Evolutionary conservation across 2,329 filamentous ascomycete genomes (phyloP), one percentile per base, ranked within the genome.

Genomic region (Emericellopsis cladophorae): DNA sequence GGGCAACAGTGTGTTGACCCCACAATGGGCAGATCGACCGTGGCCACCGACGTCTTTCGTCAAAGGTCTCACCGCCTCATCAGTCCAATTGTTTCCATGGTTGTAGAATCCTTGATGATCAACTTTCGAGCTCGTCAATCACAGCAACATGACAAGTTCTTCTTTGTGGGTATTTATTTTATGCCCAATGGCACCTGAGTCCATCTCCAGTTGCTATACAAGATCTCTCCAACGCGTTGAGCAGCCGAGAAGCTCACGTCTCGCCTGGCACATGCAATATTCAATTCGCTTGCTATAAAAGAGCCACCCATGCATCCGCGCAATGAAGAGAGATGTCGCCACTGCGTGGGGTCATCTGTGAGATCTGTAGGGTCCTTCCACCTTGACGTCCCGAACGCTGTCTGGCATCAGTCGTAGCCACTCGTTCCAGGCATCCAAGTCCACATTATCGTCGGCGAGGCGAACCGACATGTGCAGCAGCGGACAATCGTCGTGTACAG

Each of bases 341-440:
- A 24, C 12, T 22, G 29, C 6, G 7, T 12, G 26, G 12, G 26
- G 26, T 29, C 26, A 29, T 29, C 26, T 29, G 12, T 29, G 26
- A 29, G 26, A 21, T 15, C 59, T 53, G 40, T 62, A 71, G 16
- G 70, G 68, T 4, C 68, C 68, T 21, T 76, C 72, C 35, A 76
- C 65, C 53, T 68, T 71, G 42, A 76, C 61, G 43, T 76, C 72
- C 48, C 60, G 67, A 47, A 76, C 65, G 7, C 70, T 67, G 42
- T 74, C 70, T 2, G 74, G 74, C 65, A 77, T 72, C 50, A 71
- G 58, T 18, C 73, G 67, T 46, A 78, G 54, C 72, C 73, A 77
- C 49, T 77, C 72, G 41, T 66, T 61, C 72, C 73, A 76, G 41
- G 57, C 66, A 39, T 76, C 71, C 40, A 68, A 52, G 44, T 72